Percentiles rank a stretch among this genome's conserved stretches.
Conservation (phyloP, 129 eudicot genomes). For the Kitagawia praeruptora region DNA sequence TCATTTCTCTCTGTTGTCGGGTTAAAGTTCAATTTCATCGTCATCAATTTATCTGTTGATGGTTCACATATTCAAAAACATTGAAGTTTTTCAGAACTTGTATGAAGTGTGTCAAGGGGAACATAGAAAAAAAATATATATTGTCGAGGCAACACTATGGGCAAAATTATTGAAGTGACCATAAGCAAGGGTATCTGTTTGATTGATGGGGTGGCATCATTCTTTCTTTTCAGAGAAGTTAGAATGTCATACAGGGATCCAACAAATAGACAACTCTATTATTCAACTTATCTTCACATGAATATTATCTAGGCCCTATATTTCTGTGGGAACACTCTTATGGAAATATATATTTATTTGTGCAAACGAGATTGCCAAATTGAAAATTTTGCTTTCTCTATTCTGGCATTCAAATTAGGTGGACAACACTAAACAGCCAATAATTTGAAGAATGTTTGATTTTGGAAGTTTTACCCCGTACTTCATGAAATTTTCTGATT, state of each 20-base stretch:
- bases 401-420: neutral
- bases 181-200: neutral
- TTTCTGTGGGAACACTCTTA: neutral
- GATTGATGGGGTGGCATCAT: neutral
- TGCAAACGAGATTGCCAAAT: neutral
- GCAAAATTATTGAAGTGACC: neutral
- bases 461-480: neutral
- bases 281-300: neutral
- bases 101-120: neutral
- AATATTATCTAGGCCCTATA: neutral
- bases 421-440: neutral
- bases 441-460: neutral
- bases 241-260: neutral
- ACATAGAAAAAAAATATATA: neutral
- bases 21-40: neutral
- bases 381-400: neutral
- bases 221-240: neutral
- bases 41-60: neutral
- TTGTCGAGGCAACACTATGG: neutral
- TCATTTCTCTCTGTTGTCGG: neutral
- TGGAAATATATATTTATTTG: neutral
- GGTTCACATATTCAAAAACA: neutral
- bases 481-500: neutral
- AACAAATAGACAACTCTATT: neutral
- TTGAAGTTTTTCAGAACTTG: neutral